Evolutionary conservation across 176 grass and related monocot species (phyloP).

Genomic region (Luzula sylvatica): DNA sequence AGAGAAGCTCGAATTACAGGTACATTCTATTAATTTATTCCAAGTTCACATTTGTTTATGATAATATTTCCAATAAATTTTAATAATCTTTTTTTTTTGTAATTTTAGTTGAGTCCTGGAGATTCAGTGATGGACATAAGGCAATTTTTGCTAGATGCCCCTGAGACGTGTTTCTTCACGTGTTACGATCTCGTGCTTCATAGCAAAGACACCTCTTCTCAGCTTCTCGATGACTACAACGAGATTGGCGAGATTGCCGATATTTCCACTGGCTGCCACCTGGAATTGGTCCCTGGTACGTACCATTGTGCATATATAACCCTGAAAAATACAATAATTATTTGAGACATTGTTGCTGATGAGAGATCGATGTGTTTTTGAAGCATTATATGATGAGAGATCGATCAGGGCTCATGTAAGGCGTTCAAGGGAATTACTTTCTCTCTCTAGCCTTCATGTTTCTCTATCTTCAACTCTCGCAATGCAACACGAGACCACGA

Average conservation of each 20-base stretch:
- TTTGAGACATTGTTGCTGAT: background rate
- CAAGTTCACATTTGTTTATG: background rate
- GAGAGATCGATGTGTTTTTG: constrained; percentile 11
- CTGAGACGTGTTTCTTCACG: constrained; percentile 98
- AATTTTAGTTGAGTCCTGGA: constrained; percentile 77
- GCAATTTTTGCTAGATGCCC: constrained; percentile 93
- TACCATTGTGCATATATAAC: background rate
- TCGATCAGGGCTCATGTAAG: constrained; percentile 87
- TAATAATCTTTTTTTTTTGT: too few species aligned
- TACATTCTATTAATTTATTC: constrained; percentile 12
- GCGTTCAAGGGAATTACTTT: constrained; percentile 75
- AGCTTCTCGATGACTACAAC: constrained; percentile 95
- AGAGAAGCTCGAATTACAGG: constrained; percentile 96
- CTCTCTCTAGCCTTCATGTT: constrained; percentile 75
- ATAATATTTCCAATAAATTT: background rate
- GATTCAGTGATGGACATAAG: constrained; percentile 93
- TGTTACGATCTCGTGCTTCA: constrained; percentile 87
- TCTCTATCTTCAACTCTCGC: constrained; percentile 74
- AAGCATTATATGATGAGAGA: constrained; percentile 96
- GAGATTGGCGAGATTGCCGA: constrained; percentile 95
- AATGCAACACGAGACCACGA: constrained; percentile 75
- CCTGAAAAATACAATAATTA: background rate
- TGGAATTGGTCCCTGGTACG: constrained; percentile 88
- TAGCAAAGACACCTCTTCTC: constrained; percentile 57
- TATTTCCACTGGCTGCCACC: constrained; percentile 68